Evolutionary conservation across 2,329 filamentous ascomycete species (phyloP).

Genomic region (Stagonosporopsis cucurbitacearum): DNA sequence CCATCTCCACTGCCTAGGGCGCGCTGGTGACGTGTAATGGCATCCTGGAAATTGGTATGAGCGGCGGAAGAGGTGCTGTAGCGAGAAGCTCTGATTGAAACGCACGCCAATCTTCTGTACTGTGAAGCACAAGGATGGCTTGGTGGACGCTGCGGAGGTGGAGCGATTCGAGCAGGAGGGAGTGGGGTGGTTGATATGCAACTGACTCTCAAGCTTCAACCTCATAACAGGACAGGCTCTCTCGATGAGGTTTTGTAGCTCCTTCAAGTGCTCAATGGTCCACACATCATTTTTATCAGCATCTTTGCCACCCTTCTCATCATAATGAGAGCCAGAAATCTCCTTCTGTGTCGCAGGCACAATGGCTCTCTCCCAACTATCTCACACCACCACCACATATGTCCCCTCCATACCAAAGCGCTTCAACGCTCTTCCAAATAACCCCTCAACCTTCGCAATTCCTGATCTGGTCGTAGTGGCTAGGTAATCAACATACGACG

Average conservation of each 20-base stretch:
- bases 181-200: background rate
- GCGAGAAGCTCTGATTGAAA: too few species aligned
- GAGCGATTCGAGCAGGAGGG: background rate
- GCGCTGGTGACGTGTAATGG: too few species aligned
- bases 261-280: background rate
- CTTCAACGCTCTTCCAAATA: background rate
- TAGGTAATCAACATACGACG: constrained; percentile 37
- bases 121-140: too few species aligned
- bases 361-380: constrained; percentile 23
- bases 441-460: constrained; percentile 15
- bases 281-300: too few species aligned
- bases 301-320: background rate
- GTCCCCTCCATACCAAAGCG: background rate
- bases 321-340: constrained; percentile 5
- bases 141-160: background rate
- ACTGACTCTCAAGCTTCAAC: too few species aligned
- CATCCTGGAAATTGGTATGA: too few species aligned
- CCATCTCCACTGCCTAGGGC: too few species aligned
- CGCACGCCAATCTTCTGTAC: too few species aligned
- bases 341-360: constrained; percentile 17
- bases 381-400: constrained; percentile 24
- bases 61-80: too few species aligned
- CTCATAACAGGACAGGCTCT: background rate
- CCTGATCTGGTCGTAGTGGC: constrained; percentile 45
- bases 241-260: background rate